These are phyloP conservation scores for Nicotiana otophora DNA, from an alignment of 257 asterid genomes.

Conservation along the genomic window DNA sequence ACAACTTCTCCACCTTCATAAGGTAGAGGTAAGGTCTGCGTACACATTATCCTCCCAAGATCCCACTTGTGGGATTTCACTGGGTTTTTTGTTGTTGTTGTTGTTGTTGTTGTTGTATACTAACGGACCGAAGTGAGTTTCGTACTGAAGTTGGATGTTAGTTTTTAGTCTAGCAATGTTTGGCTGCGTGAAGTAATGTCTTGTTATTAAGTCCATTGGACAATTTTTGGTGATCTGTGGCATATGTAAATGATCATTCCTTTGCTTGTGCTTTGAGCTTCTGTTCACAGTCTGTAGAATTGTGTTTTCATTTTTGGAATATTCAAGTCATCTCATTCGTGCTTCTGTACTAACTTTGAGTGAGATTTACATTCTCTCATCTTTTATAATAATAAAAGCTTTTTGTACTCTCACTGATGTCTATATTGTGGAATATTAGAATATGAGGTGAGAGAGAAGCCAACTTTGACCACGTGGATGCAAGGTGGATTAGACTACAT, in stretches of 20 bases:
- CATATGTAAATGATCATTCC: neutral
- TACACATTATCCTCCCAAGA: too few relatives aligned
- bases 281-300: neutral
- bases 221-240: neutral
- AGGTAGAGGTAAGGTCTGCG: too few relatives aligned
- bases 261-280: neutral
- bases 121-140: neutral
- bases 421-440: constrained; percentile 37
- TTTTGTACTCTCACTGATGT: neutral
- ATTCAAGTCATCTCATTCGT: neutral
- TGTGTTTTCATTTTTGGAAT: neutral
- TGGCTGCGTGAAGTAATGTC: neutral
- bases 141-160: neutral
- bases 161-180: neutral
- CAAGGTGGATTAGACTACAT: constrained; percentile 94
- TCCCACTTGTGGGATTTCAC: too few relatives aligned
- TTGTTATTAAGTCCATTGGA: neutral
- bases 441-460: constrained; percentile 85
- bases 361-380: neutral
- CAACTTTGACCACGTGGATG: constrained; percentile 81
- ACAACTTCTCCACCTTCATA: too few relatives aligned
- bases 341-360: neutral
- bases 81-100: too few relatives aligned
- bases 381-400: neutral
- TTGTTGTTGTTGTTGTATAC: neutral